Evolutionary conservation across 345 rosid genomes (phyloP).

Genomic region (Odontarrhena argentea): DNA sequence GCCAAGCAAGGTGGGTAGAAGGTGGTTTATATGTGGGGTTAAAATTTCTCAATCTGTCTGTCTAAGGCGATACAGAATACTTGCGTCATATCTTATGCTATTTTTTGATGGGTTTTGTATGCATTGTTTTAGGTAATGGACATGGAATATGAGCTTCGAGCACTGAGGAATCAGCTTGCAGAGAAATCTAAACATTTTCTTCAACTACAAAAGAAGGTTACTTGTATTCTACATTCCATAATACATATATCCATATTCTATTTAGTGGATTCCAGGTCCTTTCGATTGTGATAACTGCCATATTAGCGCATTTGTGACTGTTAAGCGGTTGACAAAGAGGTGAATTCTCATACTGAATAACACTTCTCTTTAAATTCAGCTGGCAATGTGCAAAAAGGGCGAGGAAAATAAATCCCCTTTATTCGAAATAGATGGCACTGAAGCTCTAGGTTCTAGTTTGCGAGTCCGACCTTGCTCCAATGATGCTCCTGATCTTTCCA

Average conservation of each 20-base stretch:
- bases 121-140: conserved; percentile 71
- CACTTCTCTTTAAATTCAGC: conserved; percentile 48
- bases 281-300: conserved; percentile 8
- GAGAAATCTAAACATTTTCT: conserved; percentile 75
- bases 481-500: conserved; percentile 68
- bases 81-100: background rate
- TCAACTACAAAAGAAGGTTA: conserved; percentile 76
- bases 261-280: background rate
- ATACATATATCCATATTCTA: background rate
- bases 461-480: conserved; percentile 66
- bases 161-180: conserved; percentile 76
- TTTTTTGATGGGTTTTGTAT: conserved; percentile 7
- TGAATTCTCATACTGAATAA: conserved; percentile 18
- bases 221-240: conserved; percentile 8
- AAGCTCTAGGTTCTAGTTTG: conserved; percentile 79
- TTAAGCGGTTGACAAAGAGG: conserved; percentile 14
- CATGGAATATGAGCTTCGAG: conserved; percentile 87
- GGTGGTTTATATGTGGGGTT: background rate
- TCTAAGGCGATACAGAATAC: background rate
- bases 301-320: conserved; percentile 18
- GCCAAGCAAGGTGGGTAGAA: conserved; percentile 83
- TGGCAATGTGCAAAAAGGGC: conserved; percentile 62
- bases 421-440: conserved; percentile 84
- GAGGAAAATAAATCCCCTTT: conserved; percentile 52
- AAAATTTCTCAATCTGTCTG: conserved; percentile 2